Evolutionary conservation across 2,329 filamentous ascomycete species (phyloP), one percentile per base, ranked within the genome.

Genomic region (Aspergillus sp.): DNA sequence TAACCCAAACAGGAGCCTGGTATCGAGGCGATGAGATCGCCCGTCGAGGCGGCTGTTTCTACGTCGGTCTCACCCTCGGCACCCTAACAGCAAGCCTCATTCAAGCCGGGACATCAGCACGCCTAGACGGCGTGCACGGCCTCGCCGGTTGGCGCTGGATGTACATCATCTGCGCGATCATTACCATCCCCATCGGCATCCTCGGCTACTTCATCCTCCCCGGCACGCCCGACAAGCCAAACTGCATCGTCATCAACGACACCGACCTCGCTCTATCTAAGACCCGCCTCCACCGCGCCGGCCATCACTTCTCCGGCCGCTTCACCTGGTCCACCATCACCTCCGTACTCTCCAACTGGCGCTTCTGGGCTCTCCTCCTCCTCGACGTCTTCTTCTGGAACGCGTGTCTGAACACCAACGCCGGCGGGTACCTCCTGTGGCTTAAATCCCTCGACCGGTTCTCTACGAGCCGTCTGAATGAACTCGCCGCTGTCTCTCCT

Each of bases 351-450:
- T 67, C 64, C 5, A 80, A 77, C 42, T 78, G 77, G 64, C 80
- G 80, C 16, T 79, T 86, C 53, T 87, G 81, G 76, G 72, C 78
- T 0, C 70, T 87, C 10, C 71, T 85, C 0, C 60, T 81, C 1
- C 74, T 84, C 31, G 80, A 84, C 51, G 75, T 84, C 5, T 75
- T 87, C 24, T 87, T 87, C 71, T 87, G 82, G 81, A 85, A 86
- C 59, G 77, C 76, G 1, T 72, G 78, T 5, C 71, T 78, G n/a
- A 80, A 83, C 51, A 79, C 78, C 1, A 76, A 69, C 6, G 74
- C 78, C 1, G 84, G 82, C 2, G 80, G 78, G 0, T 87, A 82
- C 59, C 68, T 86, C 2, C 75, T 87, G 0, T 87, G 84, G 84
- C 73, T 87, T 51, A 86, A 86, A 70, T 83, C 80, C 57, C 61